Conservation (phyloP, 257 asterid species). For the Solanum clarkiae region DNA sequence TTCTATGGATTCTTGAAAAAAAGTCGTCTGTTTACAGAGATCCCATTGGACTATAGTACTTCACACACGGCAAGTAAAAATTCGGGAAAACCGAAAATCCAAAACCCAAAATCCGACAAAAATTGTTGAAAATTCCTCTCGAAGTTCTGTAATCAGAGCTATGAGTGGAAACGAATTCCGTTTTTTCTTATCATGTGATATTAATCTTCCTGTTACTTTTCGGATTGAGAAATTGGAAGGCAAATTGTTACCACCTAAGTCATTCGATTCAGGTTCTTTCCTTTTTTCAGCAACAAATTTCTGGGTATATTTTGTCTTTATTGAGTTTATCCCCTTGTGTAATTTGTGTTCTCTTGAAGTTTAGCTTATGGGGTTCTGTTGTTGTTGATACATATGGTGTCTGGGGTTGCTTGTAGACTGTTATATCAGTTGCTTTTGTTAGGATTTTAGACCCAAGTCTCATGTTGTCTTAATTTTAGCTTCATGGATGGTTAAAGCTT, state of each 20-base stretch:
- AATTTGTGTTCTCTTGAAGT: background rate
- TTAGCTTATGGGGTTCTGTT: background rate
- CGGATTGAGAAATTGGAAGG: slow-evolving; percentile 91
- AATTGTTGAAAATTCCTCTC: background rate
- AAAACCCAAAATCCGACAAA: background rate
- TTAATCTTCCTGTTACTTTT: slow-evolving; percentile 85
- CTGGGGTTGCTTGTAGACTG: background rate
- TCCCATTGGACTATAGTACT: background rate
- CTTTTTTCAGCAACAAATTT: background rate
- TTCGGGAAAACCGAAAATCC: background rate
- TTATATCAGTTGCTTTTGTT: background rate
- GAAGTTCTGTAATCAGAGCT: background rate
- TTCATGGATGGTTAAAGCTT: background rate
- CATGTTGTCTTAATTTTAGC: background rate
- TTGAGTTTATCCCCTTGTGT: background rate
- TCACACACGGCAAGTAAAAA: background rate
- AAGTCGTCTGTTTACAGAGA: background rate
- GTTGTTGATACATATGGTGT: background rate
- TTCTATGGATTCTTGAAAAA: background rate
- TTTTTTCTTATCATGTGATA: slow-evolving; percentile 90
- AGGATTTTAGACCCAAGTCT: background rate
- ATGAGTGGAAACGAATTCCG: slow-evolving; percentile 86
- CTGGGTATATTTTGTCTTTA: background rate
- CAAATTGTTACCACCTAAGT: slow-evolving; percentile 32
- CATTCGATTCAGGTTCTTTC: slow-evolving; percentile 41